Base-by-base conservation (phyloP, 2,329 filamentous ascomycete genomes). In the Stagonosporopsis rhizophila region DNA sequence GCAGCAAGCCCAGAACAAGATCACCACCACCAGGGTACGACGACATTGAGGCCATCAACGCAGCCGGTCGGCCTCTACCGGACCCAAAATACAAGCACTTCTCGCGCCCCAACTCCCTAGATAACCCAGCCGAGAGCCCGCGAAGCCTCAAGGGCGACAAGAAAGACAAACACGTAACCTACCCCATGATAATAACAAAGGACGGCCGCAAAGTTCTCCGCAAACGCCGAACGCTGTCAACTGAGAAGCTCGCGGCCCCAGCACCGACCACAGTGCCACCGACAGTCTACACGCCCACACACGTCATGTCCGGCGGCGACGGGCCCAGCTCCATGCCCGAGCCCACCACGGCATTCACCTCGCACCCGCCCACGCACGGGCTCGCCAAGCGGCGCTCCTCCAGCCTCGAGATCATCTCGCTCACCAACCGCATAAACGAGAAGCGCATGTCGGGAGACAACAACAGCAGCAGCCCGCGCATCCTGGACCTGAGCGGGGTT, bases 361-460 rank as follows among this genome's bases (percentile, higher is more conserved):
- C 44, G 6, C 32, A 47, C 19, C 41, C 56, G 3, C 27, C 44
- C 7, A 22, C 17, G 19, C 25, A 22, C 15, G 28, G 9, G 28
- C 15, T 37, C 6, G 15, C 19, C 28, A 46, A 50, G 15, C 50
- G 41, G 1, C 60, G 57, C 12, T 34, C 50, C 6, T 58, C 62
- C 14, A 66, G 62, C 40, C 50, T 65, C 2, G 65, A 68, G 52
- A 56, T 68, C 47, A 66, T 68, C 27, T 54, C 57, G 2, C 52
- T 65, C 2, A 52, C 37, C 22, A 51, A 42, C 8, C 53, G 46
- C 35, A 17, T 42, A 2, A 12, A 47, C 8, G 41, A 38, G 22
- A 41, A 46, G 30, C 60, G 41, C 44, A 59, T 57, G 46, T 56
- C 51, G 17, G 44, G 20, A 17, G 47, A 53, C 17, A 56, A 38